A percentile compares a stretch with the other conserved stretches of the same genome.
These are phyloP conservation scores for Paulownia fortunei DNA, from an alignment of 257 asterid species.

Conservation along the genomic window DNA sequence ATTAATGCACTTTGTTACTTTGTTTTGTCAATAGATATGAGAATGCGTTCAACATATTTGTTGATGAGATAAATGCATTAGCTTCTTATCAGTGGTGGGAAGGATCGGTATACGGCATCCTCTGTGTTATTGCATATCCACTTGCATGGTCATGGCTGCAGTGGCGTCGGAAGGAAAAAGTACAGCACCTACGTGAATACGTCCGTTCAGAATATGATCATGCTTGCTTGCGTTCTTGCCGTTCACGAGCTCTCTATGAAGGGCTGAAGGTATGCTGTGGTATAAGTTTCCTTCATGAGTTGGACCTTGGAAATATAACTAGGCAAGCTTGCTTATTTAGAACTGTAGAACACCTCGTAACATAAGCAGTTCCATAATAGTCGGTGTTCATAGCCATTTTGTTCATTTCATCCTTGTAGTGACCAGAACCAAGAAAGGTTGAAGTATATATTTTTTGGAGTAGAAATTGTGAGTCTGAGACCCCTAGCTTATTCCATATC, in stretches of 20 bases:
- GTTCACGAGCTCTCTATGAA: conserved; percentile 93
- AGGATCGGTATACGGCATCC: conserved; percentile 78
- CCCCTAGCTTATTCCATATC: background rate
- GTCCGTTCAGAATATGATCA: conserved; percentile 95
- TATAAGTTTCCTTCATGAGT: conserved; percentile 18
- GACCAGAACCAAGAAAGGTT: background rate
- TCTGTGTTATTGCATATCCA: conserved; percentile 72
- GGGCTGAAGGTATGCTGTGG: conserved; percentile 74
- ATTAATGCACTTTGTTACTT: conserved; percentile 11
- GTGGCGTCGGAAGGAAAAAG: conserved; percentile 80
- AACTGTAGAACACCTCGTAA: background rate
- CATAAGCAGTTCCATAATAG: background rate
- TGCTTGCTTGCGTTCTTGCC: conserved; percentile 93
- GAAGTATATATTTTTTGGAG: background rate
- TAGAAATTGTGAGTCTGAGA: background rate
- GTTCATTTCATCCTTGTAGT: background rate
- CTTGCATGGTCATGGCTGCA: conserved; percentile 91
- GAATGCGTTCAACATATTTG: conserved; percentile 88
- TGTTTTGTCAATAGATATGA: conserved; percentile 69
- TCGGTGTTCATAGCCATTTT: background rate
- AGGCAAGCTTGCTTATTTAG: conserved; percentile 14
- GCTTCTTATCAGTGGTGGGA: conserved; percentile 96
- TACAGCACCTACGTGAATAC: conserved; percentile 83
- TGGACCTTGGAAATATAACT: background rate
- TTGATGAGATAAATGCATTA: conserved; percentile 78